phyloP scores from a whole-genome alignment of 1,284 basidiomycete species.

The Psilocybe mexicana region DNA sequence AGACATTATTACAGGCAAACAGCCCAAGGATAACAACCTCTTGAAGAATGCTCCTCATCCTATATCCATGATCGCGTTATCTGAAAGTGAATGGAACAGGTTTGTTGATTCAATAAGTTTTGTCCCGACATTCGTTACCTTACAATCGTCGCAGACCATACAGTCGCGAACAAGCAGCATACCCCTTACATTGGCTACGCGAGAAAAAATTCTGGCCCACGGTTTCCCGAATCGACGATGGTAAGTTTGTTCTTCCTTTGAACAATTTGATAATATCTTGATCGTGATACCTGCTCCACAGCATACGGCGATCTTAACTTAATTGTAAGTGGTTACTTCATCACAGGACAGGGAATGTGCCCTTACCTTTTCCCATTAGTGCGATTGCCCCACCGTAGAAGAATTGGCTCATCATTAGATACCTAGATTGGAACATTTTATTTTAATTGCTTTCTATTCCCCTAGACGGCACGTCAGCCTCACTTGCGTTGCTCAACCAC shows the following conservation, averaged over 20 bases:
- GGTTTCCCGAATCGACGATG: conserved; percentile 89
- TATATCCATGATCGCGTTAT: conserved; percentile 66
- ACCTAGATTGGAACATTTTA: conserved; percentile 8
- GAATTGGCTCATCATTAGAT: conserved; percentile 44
- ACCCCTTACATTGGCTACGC: conserved; percentile 76
- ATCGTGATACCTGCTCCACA: conserved; percentile 26
- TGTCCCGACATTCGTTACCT: conserved; percentile 1
- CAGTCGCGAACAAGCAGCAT: conserved; percentile 82
- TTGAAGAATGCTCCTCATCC: conserved; percentile 96
- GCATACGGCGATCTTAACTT: conserved; percentile 84
- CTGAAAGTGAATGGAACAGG: conserved; percentile 84
- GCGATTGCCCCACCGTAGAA: conserved; percentile 89
- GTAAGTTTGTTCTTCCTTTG: conserved; percentile 42
- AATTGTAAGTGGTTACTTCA: conserved; percentile 54
- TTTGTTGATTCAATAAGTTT: conserved; percentile 32
- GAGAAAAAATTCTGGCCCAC: conserved; percentile 95
- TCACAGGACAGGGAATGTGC: conserved; percentile 9
- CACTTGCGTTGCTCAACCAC: conserved; percentile 45
- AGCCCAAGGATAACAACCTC: conserved; percentile 87
- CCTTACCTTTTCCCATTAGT: conserved; percentile 43
- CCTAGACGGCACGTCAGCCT: conserved; percentile 39
- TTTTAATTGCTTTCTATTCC: conserved; percentile 39
- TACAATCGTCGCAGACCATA: conserved; percentile 64
- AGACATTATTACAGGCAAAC: conserved; percentile 83
- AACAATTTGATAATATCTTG: not conserved